phyloP scores from a whole-genome alignment of 2,329 filamentous ascomycete genomes.

The Metarhizium anisopliae region DNA sequence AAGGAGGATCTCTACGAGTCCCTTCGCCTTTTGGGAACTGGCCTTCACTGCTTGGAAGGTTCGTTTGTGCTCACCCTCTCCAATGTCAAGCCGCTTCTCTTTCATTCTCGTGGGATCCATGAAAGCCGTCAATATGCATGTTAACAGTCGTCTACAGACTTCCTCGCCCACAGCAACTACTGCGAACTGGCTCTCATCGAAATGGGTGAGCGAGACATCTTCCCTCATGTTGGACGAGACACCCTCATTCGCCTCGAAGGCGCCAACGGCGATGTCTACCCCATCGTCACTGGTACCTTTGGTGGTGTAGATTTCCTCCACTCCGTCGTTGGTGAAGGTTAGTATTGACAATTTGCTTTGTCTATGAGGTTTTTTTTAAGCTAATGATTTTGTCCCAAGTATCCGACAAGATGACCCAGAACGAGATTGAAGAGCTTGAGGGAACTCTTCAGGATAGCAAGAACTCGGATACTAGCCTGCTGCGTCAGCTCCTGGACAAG shows the following conservation, averaged over 20 bases:
- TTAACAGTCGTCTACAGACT: constrained; percentile 45
- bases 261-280: constrained; percentile 59
- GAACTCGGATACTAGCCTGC: constrained; percentile 59
- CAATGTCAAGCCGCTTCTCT: constrained; percentile 1
- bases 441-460: constrained; percentile 62
- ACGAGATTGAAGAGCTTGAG: constrained; percentile 81
- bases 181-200: constrained; percentile 81
- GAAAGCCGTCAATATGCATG: background rate
- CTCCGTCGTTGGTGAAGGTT: constrained; percentile 64
- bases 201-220: constrained; percentile 69
- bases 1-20: constrained; percentile 77
- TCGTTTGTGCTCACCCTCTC: constrained; percentile 9
- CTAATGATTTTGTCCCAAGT: constrained; percentile 34
- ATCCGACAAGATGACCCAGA: constrained; percentile 83
- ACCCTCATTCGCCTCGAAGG: constrained; percentile 65
- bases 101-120: background rate
- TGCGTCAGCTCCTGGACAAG: constrained; percentile 72
- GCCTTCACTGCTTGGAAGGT: constrained; percentile 80
- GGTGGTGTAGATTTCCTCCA: constrained; percentile 92
- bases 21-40: constrained; percentile 77
- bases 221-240: constrained; percentile 74
- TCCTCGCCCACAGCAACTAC: constrained; percentile 90
- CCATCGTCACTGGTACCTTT: constrained; percentile 84
- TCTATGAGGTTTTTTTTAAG: background rate
- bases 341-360: constrained; percentile 4